Base-by-base conservation (phyloP, 306 rosid genomes). In the Cyamopsis tetragonoloba region DNA sequence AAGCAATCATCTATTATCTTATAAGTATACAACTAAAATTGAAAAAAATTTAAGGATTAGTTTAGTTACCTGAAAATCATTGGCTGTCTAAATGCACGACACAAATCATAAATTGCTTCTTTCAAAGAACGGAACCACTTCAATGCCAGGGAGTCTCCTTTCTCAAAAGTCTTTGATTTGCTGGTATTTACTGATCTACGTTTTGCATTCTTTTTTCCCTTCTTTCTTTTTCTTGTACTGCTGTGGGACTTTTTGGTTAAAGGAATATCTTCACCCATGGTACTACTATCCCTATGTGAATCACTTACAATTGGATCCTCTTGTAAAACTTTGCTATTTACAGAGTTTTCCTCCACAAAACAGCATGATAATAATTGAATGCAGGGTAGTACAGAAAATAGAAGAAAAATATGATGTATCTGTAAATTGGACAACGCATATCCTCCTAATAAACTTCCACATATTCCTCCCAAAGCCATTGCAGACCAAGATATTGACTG, bases 391-490 rank as follows among this genome's bases (percentile, higher is more conserved):
- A 82, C 14, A 64, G 88, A 78, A 67, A 85, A 90, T 24, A 90
- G 81, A 74, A 90, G 88, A 84, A 90, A 90, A 61, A 90, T 87
- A 41, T 68, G 64, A 19, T 84, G 63, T 54, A 82, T 87, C 57
- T 35, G 77, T 41, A 90, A 79, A 72, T 78, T 85, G 70, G 85
- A 83, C 63, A 90, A 74, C 54, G 95, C 95, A 72, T 76, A 75
- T 78, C 96, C 96, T 67, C 96, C 96, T 18, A 77, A 82, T 69
- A 87, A 78, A 81, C 88, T 90, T 50, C 96, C 96, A 47, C 83
- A 85, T 74, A 90, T 80, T 74, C 96, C 96, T 17, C 96, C 96
- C 19, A 87, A 58, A 69, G 96, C 95, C 96, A 87, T 90, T 7
- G 96, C 79, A n/a, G 72, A 73, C 96, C 96, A 87, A 32, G 95